phyloP scores from a whole-genome alignment of 352 stramenopile genomes.

The Pythium aristosporum region DNA sequence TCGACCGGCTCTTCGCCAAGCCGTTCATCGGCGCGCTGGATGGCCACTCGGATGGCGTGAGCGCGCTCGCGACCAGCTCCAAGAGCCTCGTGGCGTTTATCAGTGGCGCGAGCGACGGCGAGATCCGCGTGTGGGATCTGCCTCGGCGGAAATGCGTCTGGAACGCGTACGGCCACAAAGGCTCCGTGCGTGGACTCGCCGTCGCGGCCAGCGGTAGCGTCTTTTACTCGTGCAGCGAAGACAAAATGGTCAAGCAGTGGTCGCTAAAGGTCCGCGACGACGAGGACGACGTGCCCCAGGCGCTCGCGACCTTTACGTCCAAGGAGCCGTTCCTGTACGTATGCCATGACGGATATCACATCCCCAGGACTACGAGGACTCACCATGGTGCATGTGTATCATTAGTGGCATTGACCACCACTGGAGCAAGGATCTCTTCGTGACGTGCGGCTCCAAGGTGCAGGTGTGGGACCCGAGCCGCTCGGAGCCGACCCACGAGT shows the following conservation, averaged over 20 bases:
- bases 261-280: constrained; percentile 66
- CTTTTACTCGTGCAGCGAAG: constrained; percentile 95
- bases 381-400: not conserved
- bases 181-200: constrained; percentile 92
- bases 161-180: constrained; percentile 90
- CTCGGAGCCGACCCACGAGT: constrained; percentile 92
- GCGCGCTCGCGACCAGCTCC: constrained; percentile 88
- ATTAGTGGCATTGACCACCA: constrained; percentile 97
- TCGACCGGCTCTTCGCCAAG: constrained; percentile 99
- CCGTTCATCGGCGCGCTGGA: constrained; percentile 97
- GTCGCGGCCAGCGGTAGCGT: constrained; percentile 70
- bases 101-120: constrained; percentile 90
- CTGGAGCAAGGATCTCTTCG: constrained; percentile 93
- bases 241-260: constrained; percentile 95
- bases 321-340: constrained; percentile 86
- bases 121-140: constrained; percentile 98
- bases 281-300: constrained; percentile 66
- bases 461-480: constrained; percentile 96
- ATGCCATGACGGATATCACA: not conserved
- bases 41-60: constrained; percentile 97
- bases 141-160: constrained; percentile 92
- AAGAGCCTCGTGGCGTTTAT: constrained; percentile 87
- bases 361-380: too few relatives aligned
- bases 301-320: constrained; percentile 73
- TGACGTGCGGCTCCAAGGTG: constrained; percentile 91